Conservation (phyloP, 805 yeast species). For the Sugiyamaella marilandica region DNA sequence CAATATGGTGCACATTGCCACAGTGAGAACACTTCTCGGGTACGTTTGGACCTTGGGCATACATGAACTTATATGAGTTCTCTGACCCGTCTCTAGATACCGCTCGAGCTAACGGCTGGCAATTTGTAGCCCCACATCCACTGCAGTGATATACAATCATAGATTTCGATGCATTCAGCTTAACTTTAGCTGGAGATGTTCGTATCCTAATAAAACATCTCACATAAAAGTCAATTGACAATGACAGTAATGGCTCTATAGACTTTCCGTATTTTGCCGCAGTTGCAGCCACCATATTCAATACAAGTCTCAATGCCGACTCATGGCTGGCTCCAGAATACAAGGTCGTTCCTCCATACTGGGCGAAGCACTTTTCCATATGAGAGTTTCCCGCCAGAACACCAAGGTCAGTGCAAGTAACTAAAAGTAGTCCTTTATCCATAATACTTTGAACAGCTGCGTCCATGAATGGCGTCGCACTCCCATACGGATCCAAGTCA, state of each 20-base stretch:
- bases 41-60: slow-evolving; percentile 59
- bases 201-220: slow-evolving; percentile 76
- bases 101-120: slow-evolving; percentile 70
- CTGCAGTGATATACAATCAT: slow-evolving; percentile 79
- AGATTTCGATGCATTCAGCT: slow-evolving; percentile 68
- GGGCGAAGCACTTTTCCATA: slow-evolving; percentile 93
- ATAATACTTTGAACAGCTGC: slow-evolving; percentile 80
- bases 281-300: slow-evolving; percentile 66
- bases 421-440: slow-evolving; percentile 79
- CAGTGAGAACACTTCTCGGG: slow-evolving; percentile 61
- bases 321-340: slow-evolving; percentile 89
- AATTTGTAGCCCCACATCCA: slow-evolving; percentile 72
- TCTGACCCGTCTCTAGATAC: slow-evolving; percentile 20
- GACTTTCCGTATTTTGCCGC: slow-evolving; percentile 88
- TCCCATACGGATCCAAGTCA: slow-evolving; percentile 96
- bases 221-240: slow-evolving; percentile 90
- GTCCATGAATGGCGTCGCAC: slow-evolving; percentile 94
- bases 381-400: slow-evolving; percentile 94
- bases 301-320: slow-evolving; percentile 80
- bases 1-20: slow-evolving; percentile 63
- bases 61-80: slow-evolving; percentile 37
- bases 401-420: slow-evolving; percentile 95
- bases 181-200: slow-evolving; percentile 76
- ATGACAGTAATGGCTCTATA: slow-evolving; percentile 78
- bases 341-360: slow-evolving; percentile 88